A percentile compares a stretch with the other conserved stretches of the same genome.
Evolutionary conservation across 176 grass and related monocot genomes (phyloP).

Genomic region (Musa schizocarpa): DNA sequence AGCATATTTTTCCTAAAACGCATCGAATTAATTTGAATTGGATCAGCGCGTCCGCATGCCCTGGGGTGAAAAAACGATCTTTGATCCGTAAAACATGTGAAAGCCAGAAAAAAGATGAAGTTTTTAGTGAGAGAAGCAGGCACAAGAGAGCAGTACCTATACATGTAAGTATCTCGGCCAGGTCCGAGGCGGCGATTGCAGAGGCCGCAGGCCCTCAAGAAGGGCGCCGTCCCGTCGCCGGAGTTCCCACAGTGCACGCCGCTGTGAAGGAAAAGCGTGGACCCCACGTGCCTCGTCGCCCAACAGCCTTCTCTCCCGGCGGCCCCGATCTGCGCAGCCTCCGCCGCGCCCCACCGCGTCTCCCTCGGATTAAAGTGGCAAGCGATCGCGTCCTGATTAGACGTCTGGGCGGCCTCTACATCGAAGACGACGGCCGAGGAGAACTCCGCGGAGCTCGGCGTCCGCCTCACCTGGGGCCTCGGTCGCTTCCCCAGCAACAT

Average conservation of each 20-base stretch:
- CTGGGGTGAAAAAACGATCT: background rate
- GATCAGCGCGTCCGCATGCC: too few species aligned
- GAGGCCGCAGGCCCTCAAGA: constrained; percentile 79
- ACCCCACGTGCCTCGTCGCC: constrained; percentile 27
- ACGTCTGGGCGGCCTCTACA: constrained; percentile 19
- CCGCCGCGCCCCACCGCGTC: constrained; percentile 22
- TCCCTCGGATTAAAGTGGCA: background rate
- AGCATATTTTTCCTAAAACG: too few species aligned
- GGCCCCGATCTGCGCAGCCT: constrained; percentile 3
- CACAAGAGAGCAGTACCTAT: constrained; percentile 42
- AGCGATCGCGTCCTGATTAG: background rate
- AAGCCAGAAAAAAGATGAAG: background rate
- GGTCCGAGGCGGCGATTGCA: constrained; percentile 75
- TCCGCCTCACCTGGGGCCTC: constrained; percentile 35
- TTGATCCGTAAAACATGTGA: background rate
- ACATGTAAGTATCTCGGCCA: constrained; percentile 87
- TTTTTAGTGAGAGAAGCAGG: background rate
- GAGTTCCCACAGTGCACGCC: constrained; percentile 28
- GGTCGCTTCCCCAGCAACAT: constrained; percentile 59
- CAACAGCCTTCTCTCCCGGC: constrained; percentile 31
- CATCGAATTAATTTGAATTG: too few species aligned
- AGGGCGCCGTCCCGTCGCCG: constrained; percentile 47
- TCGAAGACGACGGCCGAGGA: constrained; percentile 9
- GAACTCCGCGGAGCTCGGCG: constrained; percentile 40
- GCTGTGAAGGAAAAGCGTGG: constrained; percentile 3